Conservation (phyloP, 768 basidiomycete species). For the Pulveroboletus sp. region DNA sequence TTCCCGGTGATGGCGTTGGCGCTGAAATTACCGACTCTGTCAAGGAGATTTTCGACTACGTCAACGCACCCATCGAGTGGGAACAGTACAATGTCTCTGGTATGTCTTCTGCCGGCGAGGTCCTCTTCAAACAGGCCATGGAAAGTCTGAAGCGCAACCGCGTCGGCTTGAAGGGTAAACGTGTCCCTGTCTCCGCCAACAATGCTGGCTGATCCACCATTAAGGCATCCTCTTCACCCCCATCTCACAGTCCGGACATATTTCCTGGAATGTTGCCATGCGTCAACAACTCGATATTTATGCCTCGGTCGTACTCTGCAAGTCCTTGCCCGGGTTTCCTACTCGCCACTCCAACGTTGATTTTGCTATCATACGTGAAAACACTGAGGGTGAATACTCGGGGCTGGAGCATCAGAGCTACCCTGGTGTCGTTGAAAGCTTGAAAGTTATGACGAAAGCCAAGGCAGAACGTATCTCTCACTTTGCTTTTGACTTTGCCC, state of each 20-base stretch:
- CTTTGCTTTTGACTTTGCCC: slow-evolving; percentile 97
- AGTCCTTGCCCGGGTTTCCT: slow-evolving; percentile 92
- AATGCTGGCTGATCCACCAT: slow-evolving; percentile 1
- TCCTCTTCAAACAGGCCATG: slow-evolving; percentile 96
- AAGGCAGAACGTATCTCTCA: slow-evolving; percentile 96
- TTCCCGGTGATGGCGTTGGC: slow-evolving; percentile 97
- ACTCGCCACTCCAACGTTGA: slow-evolving; percentile 97
- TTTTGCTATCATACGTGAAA: slow-evolving; percentile 99
- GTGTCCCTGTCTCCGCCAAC: background rate
- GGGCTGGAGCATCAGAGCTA: slow-evolving; percentile 97
- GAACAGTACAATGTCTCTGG: slow-evolving; percentile 98
- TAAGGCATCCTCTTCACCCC: slow-evolving; percentile 98
- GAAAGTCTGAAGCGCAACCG: slow-evolving; percentile 96
- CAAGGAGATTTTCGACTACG: slow-evolving; percentile 96
- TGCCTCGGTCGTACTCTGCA: slow-evolving; percentile 97
- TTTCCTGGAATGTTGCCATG: slow-evolving; percentile 99
- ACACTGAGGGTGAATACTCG: slow-evolving; percentile 99
- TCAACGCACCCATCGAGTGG: slow-evolving; percentile 99
- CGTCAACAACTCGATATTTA: slow-evolving; percentile 99
- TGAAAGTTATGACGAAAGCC: slow-evolving; percentile 93
- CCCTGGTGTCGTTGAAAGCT: slow-evolving; percentile 95
- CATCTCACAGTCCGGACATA: slow-evolving; percentile 92
- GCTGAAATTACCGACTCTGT: slow-evolving; percentile 96
- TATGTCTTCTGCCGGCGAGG: slow-evolving; percentile 89
- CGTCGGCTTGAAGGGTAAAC: slow-evolving; percentile 93